Evolutionary conservation across 257 asterid species (phyloP), one percentile per base, ranked within the genome.

Genomic region (Eucommia ulmoides): DNA sequence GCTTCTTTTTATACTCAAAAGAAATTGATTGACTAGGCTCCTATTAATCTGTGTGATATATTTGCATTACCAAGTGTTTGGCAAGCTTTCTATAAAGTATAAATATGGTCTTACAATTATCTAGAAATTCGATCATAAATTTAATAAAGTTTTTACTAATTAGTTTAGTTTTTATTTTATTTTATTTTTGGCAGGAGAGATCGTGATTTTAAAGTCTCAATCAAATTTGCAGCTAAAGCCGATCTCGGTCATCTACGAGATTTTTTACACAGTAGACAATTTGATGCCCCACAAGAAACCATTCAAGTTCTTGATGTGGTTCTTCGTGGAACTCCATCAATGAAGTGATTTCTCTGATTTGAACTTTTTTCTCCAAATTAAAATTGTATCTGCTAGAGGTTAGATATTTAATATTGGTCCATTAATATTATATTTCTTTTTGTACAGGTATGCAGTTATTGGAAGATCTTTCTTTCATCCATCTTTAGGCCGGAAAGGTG

Each of bases 261-360:
- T 29, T 84, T 84, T 58, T 41, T 88, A 3, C 42, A 19, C 17
- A 51, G 85, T 0, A 54, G 60, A 15, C 95, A 80, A 23, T 75
- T 3, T n/a, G 95, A 88, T 55, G 45, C 33, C 2, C 94, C 97
- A 0, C 83, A 78, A 0, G 94, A 84, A 60, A 82, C 88, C 4
- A 41, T 88, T 2, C 97, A 88, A 33, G 74, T 70, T 25, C 83
- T 82, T 33, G 97, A 88, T 45, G 93, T 88, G 54, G 95, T 78
- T 53, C 80, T 88, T 9, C 50, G 97, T 33, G 75, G 75, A 66
- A 57, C 2, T 0, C 93, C 89, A 16, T 78, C 94, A 0, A 29
- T 19, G 4, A 29, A 19, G 88, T 76, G 50, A 53, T 21, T 2
- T 7, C 17, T 53, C 22, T 25, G 41, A 15, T 10, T 17, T 10